Base-by-base conservation (phyloP, 805 yeast genomes). In the Teunomyces gatunensis region DNA sequence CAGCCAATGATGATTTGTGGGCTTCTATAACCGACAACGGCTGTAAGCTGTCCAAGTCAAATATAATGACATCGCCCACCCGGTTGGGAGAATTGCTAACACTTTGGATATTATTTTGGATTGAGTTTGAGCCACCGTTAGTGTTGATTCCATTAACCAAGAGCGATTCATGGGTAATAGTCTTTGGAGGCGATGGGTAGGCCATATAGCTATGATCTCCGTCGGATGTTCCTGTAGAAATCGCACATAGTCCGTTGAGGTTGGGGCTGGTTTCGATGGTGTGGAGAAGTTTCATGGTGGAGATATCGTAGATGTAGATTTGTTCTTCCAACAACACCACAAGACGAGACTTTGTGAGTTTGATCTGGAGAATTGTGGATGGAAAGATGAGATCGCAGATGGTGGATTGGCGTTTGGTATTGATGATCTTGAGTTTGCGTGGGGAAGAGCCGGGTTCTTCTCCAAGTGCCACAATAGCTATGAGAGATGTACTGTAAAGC, bases 11-110 rank as follows among this genome's bases (percentile, higher is more conserved):
- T 0, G 90, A 73, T 58, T 86, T 87, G 65, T 94, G 98, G 1
- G 97, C 96, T 58, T 85, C 88, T 3, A 92, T 79, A 1, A 88
- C 85, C 49, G 88, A 87, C 28, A 90, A 61, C 0, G 96, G 96
- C 49, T 83, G 83, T 21, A 89, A 67, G 15, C 85, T 75, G 30
- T 80, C 61, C 1, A 94, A 81, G 62, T 94, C 96, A 63, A 87
- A 91, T 2, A 94, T 73, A 0, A 90, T 80, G 4, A 90, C 87
- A 46, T 80, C 85, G 2, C 96, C 95, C 11, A 80, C 78, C 43
- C 77, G 55, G 52, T 73, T 72, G 4, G 76, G 75, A 17, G 71
- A 60, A 42, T 64, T 67, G 48, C 73, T 70, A 9, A 71, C 75
- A 4, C 69, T 62, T 45, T 63, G 74, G 42, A 72, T 68, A 50